phyloP scores from a whole-genome alignment of 345 rosid species.

The Brassica cretica region DNA sequence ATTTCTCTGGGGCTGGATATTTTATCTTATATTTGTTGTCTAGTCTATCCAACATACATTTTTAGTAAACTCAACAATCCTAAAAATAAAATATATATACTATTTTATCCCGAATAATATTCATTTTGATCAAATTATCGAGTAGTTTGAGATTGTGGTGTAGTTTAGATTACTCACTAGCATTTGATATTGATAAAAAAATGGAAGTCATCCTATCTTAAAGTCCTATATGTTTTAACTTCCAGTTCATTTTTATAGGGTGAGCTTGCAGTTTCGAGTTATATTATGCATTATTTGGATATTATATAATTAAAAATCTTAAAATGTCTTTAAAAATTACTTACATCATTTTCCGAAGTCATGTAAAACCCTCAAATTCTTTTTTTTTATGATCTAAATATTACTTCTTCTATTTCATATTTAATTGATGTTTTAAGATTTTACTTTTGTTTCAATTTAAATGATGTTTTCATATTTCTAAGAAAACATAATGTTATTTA shows the following conservation, averaged over 20 bases:
- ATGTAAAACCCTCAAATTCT: too few species aligned
- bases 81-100: not conserved
- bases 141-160: not conserved
- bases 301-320: too few species aligned
- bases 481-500: too few species aligned
- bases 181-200: not conserved
- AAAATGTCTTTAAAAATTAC: not conserved
- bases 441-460: too few species aligned
- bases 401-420: too few species aligned
- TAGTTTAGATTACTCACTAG: not conserved
- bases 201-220: not conserved
- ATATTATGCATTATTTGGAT: not conserved
- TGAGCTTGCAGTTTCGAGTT: not conserved
- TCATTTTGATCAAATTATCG: not conserved
- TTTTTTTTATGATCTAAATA: too few species aligned
- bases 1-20: too few species aligned
- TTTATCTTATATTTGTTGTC: not conserved
- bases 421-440: too few species aligned
- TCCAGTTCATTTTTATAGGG: constrained; percentile 19
- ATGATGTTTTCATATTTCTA: too few species aligned
- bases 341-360: not conserved
- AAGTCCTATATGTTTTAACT: not conserved
- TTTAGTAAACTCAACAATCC: not conserved
- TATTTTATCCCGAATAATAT: not conserved
- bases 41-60: not conserved